Percentiles rank a stretch among this genome's conserved stretches.
Conservation (phyloP, 768 basidiomycete genomes). For the Russula brevipes region DNA sequence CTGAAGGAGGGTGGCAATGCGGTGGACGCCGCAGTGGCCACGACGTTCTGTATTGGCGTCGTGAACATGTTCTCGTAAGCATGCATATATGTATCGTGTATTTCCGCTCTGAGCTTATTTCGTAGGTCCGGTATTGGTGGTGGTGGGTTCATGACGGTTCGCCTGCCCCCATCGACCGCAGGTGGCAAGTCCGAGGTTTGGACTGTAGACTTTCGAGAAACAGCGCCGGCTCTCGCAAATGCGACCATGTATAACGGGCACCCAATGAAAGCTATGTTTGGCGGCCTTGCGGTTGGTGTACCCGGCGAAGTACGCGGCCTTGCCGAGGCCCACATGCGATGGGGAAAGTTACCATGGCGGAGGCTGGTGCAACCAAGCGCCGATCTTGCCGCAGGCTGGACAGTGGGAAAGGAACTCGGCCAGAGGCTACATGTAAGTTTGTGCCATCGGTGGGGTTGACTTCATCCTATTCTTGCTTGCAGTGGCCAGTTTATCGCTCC, state of each 20-base stretch:
- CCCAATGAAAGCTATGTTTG: slow-evolving; percentile 51
- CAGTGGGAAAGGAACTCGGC: slow-evolving; percentile 70
- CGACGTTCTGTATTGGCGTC: slow-evolving; percentile 73
- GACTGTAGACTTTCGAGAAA: slow-evolving; percentile 85
- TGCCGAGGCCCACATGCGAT: slow-evolving; percentile 73
- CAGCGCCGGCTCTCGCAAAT: slow-evolving; percentile 68
- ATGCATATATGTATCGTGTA: slow-evolving; percentile 7
- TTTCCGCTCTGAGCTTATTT: slow-evolving; percentile 13
- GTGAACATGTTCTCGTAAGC: slow-evolving; percentile 89
- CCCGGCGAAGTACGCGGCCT: slow-evolving; percentile 90
- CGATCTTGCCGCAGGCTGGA: slow-evolving; percentile 73
- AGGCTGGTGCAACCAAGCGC: slow-evolving; percentile 70
- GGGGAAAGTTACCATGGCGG: slow-evolving; percentile 79
- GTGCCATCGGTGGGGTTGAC: not conserved
- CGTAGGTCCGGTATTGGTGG: slow-evolving; percentile 73
- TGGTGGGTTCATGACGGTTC: slow-evolving; percentile 81
- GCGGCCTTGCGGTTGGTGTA: slow-evolving; percentile 84
- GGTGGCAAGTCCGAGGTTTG: slow-evolving; percentile 53
- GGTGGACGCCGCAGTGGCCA: slow-evolving; percentile 78
- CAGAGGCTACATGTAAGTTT: slow-evolving; percentile 58
- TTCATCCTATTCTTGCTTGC: slow-evolving; percentile 24
- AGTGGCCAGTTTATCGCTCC: slow-evolving; percentile 35
- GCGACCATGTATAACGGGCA: slow-evolving; percentile 67
- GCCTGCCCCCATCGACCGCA: slow-evolving; percentile 52
- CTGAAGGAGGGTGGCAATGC: slow-evolving; percentile 85